A percentile compares a stretch with the other conserved stretches of the same genome.
These are phyloP conservation scores for Suhomyces faveliae DNA, from an alignment of 805 yeast species.

Conservation along the genomic window DNA sequence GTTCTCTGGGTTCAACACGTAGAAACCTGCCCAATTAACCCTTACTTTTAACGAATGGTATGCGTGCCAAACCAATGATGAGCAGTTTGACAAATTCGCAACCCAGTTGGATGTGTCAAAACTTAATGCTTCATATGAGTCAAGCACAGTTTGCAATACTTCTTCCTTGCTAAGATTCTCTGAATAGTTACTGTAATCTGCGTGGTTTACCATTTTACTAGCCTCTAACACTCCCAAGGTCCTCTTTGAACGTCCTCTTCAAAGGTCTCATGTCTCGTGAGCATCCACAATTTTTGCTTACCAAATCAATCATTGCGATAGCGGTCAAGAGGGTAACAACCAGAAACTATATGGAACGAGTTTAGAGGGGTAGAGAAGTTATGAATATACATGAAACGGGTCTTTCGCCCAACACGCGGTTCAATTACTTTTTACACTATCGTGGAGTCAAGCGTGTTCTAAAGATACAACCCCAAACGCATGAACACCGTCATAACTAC, in stretches of 20 bases:
- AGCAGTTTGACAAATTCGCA: slow-evolving; percentile 80
- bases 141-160: slow-evolving; percentile 54
- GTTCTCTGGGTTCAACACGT: slow-evolving; percentile 48
- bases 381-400: slow-evolving; percentile 2
- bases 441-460: slow-evolving; percentile 7
- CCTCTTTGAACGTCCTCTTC: too few species aligned
- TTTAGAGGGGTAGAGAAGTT: background rate
- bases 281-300: background rate
- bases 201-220: slow-evolving; percentile 46
- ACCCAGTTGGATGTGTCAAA: slow-evolving; percentile 78
- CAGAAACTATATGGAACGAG: background rate
- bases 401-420: slow-evolving; percentile 1
- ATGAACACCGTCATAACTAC: slow-evolving; percentile 1
- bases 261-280: background rate
- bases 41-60: slow-evolving; percentile 57
- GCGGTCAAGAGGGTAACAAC: background rate
- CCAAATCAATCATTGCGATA: background rate
- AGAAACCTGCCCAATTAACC: slow-evolving; percentile 95
- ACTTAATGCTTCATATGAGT: slow-evolving; percentile 64
- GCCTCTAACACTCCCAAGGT: too few species aligned
- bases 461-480: background rate
- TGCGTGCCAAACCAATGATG: slow-evolving; percentile 86
- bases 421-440: slow-evolving; percentile 1
- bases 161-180: slow-evolving; percentile 45
- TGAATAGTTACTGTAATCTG: slow-evolving; percentile 64